phyloP scores from a whole-genome alignment of 1,284 basidiomycete genomes.

The Melanopsichium pennsylvanicum region DNA sequence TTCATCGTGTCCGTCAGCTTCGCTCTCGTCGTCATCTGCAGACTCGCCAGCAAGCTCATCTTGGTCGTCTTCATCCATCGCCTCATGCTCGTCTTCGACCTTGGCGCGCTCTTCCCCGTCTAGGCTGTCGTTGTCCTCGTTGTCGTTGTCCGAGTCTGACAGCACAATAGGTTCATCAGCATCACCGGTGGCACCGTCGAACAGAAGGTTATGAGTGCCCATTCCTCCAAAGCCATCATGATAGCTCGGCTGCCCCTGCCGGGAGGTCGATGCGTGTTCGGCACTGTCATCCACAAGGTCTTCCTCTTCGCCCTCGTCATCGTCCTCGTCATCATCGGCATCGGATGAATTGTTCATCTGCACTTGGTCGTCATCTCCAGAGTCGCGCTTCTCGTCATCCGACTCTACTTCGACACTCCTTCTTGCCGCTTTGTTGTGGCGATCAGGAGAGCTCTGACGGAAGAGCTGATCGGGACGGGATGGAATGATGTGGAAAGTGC shows the following conservation, averaged over 20 bases:
- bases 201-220: slow-evolving; percentile 15
- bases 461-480: background rate
- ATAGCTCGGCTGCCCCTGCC: too few relatives aligned
- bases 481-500: slow-evolving; percentile 27
- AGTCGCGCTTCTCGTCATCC: background rate
- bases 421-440: background rate
- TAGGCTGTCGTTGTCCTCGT: slow-evolving; percentile 12
- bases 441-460: background rate
- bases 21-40: background rate
- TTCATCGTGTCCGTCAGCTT: background rate
- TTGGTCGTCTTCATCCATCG: slow-evolving; percentile 1
- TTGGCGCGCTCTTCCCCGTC: background rate
- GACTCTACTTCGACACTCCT: background rate
- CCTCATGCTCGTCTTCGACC: slow-evolving; percentile 2
- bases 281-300: background rate
- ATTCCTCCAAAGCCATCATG: slow-evolving; percentile 9
- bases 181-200: slow-evolving; percentile 29
- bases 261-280: too few relatives aligned
- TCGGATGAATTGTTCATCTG: background rate
- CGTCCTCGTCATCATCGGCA: slow-evolving; percentile 10
- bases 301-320: slow-evolving; percentile 6
- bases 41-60: slow-evolving; percentile 9
- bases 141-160: slow-evolving; percentile 35
- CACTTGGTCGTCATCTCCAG: background rate
- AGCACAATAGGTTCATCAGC: slow-evolving; percentile 43